Evolutionary conservation across 108 stramenopile species (phyloP).

Genomic region (Fragilaria crotonensis): DNA sequence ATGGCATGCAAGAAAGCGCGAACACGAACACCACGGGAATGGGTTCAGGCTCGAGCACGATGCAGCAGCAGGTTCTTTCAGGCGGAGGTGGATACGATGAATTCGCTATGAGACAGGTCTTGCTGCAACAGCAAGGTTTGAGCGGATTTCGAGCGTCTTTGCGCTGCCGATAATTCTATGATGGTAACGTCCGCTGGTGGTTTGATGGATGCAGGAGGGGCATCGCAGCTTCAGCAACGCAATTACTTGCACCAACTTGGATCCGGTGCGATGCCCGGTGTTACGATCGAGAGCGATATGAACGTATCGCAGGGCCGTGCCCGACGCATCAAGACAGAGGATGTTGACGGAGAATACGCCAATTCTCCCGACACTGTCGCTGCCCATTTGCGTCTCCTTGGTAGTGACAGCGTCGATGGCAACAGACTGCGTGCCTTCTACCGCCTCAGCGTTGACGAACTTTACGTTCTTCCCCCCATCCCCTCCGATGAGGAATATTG

Average conservation of each 20-base stretch:
- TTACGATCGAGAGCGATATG: no score
- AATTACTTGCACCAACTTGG: background rate
- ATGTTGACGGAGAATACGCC: constrained; percentile 15
- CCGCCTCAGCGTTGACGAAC: constrained; percentile 53
- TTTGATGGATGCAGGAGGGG: constrained; percentile 18
- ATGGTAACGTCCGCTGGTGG: background rate
- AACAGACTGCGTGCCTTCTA: constrained; percentile 65
- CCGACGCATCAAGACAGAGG: constrained; percentile 30
- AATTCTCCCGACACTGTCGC: constrained; percentile 41
- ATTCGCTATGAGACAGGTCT: constrained; percentile 20
- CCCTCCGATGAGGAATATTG: constrained; percentile 71
- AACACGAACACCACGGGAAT: no score
- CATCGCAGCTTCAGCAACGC: background rate
- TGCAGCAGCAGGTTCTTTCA: background rate
- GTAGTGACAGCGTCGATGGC: constrained; percentile 45
- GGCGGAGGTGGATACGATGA: background rate
- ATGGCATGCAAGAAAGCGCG: constrained; percentile 5
- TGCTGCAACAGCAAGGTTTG: constrained; percentile 18
- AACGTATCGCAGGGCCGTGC: constrained; percentile 11
- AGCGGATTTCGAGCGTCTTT: constrained; percentile 9
- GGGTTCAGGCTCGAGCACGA: background rate
- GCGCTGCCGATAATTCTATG: background rate
- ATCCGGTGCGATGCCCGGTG: background rate
- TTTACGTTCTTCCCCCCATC: constrained; percentile 72
- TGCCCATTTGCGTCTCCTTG: constrained; percentile 52